phyloP scores from a whole-genome alignment of 2,329 filamentous ascomycete genomes.

The Botrytis medusae region DNA sequence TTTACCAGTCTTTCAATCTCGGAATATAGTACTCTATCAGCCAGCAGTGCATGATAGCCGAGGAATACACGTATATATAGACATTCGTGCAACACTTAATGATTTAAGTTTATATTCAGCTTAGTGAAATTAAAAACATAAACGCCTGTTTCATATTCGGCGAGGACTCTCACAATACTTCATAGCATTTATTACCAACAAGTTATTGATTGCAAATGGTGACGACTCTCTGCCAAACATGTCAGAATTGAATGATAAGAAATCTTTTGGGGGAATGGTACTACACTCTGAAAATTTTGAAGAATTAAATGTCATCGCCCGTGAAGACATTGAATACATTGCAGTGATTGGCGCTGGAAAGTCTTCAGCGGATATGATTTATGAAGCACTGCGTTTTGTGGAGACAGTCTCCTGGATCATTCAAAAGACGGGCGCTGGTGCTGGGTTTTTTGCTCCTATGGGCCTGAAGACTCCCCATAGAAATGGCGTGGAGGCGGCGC shows the following conservation, averaged over 20 bases:
- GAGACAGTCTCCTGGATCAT: constrained; percentile 22
- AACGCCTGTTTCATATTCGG: no score
- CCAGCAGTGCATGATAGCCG: no score
- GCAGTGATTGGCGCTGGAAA: constrained; percentile 19
- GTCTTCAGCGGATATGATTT: constrained; percentile 21
- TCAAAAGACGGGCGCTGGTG: not conserved
- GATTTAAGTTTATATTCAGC: no score
- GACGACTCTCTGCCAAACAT: constrained; percentile 28
- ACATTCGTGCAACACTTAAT: no score
- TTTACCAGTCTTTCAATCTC: no score
- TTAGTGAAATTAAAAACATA: no score
- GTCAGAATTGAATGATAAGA: constrained; percentile 26
- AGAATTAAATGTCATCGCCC: constrained; percentile 19
- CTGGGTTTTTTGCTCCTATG: constrained; percentile 5
- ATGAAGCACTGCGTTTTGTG: constrained; percentile 10
- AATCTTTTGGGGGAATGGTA: constrained; percentile 9
- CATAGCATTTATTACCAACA: no score
- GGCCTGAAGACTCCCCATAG: constrained; percentile 9
- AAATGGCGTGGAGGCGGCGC: constrained; percentile 12
- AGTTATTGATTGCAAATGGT: no score
- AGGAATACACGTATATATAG: no score
- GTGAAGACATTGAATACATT: not conserved
- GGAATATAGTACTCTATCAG: no score
- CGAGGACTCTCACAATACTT: no score
- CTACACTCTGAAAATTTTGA: constrained; percentile 21